Evolutionary conservation across 2,329 filamentous ascomycete genomes (phyloP), one percentile per base, ranked within the genome.

Genomic region (Nectriaceae sp.): DNA sequence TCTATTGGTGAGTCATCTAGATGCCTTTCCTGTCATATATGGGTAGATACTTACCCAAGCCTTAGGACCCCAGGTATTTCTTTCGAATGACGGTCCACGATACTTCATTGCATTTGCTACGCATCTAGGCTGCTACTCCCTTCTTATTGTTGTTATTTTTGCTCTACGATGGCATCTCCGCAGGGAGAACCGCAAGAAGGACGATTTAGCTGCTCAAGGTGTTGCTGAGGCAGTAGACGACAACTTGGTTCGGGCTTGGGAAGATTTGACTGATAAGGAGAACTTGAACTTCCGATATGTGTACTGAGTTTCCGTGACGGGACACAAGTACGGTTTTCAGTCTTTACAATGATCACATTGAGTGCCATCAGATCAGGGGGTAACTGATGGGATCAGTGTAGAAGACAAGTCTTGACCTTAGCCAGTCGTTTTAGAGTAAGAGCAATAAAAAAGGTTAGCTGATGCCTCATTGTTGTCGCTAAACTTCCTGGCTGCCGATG

Each of bases 101-200:
- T 90, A 89, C 65, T 82, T 84, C 59, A 87, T 83, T 54, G 86
- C 86, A 2, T 87, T 87, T 53, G 75, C 82, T 8, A 85, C 82
- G 1, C 85, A 88, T 60, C 71, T 90, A 15, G 85, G 81, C 11
- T 89, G 86, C 68, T 89, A 88, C 64, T 70, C 72, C 1, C 67
- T 80, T 26, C 72, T 88, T 22, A 78, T 84, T 2, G 29, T 81
- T 4, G 75, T 81, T 13, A 75, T 87, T 24, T 47, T 82, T 4
- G 76, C 71, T 51, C 71, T 88, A 56, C 73, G 84, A 16, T 83
- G 76, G 67, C 76, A 85, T 51, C 72, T 87, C 18, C 68, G 60
- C 13, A 57, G 67, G 4, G 71, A 85, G 67, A 88, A 88, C 60
- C 77, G 71, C 59, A 77, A 72, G 64, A 79, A 81, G 56, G 80